phyloP scores from a whole-genome alignment of 768 basidiomycete genomes.

The Suillus clintonianus region DNA sequence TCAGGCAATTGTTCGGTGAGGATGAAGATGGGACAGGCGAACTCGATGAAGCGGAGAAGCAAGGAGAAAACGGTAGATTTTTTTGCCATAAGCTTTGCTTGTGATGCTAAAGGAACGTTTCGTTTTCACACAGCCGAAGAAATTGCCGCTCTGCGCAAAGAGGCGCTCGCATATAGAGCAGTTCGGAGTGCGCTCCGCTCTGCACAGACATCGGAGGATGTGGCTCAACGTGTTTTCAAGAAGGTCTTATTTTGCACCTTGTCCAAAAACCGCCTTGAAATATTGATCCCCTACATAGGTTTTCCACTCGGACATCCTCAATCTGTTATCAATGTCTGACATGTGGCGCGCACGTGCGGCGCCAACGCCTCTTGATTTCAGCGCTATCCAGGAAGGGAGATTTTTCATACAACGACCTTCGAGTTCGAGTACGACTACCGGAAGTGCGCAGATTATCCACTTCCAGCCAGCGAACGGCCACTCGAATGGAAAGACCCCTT shows the following conservation, averaged over 20 bases:
- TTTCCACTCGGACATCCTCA: slow-evolving; percentile 84
- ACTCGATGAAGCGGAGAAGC: slow-evolving; percentile 88
- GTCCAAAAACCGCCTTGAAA: neutral
- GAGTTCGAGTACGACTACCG: slow-evolving; percentile 20
- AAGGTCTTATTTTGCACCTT: slow-evolving; percentile 57
- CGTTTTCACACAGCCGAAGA: slow-evolving; percentile 64
- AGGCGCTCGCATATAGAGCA: slow-evolving; percentile 84
- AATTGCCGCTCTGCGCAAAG: slow-evolving; percentile 86
- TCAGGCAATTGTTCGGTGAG: slow-evolving; percentile 91
- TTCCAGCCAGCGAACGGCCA: slow-evolving; percentile 26
- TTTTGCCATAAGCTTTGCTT: slow-evolving; percentile 14
- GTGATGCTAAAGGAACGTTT: neutral
- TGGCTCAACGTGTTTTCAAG: slow-evolving; percentile 74
- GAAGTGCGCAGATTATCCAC: neutral
- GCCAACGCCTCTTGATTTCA: slow-evolving; percentile 82
- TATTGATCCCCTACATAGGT: slow-evolving; percentile 54
- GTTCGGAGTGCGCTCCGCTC: slow-evolving; percentile 72
- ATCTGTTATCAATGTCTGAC: slow-evolving; percentile 89
- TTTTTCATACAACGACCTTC: slow-evolving; percentile 47
- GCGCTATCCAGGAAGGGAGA: slow-evolving; percentile 65
- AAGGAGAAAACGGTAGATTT: slow-evolving; percentile 84
- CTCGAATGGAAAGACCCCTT: slow-evolving; percentile 13
- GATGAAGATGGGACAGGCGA: slow-evolving; percentile 82
- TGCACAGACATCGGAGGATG: slow-evolving; percentile 38
- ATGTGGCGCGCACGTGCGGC: slow-evolving; percentile 96